Percentiles rank a stretch among this genome's conserved stretches.
These are phyloP conservation scores for Termitomyces sp. DNA, from an alignment of 768 basidiomycete genomes.

Conservation along the genomic window DNA sequence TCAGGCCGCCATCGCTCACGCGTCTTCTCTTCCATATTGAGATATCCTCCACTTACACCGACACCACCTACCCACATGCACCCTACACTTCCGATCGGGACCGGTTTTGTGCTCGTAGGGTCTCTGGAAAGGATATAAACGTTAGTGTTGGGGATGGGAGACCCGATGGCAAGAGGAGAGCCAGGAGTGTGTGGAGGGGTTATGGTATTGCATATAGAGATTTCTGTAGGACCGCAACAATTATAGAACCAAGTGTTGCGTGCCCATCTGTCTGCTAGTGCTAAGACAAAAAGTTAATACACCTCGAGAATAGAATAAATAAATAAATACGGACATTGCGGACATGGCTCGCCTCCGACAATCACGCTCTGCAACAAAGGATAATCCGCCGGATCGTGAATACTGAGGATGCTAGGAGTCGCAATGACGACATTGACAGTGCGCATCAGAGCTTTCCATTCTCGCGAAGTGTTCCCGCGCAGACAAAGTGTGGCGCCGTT, in stretches of 20 bases:
- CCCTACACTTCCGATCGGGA: constrained; percentile 31
- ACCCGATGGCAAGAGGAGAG: constrained; percentile 37
- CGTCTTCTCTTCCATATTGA: constrained; percentile 50
- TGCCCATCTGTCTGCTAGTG: constrained; percentile 39
- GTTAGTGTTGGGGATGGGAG: constrained; percentile 45
- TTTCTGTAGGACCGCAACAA: constrained; percentile 52
- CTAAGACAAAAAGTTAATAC: constrained; percentile 10
- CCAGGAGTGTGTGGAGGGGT: constrained; percentile 33
- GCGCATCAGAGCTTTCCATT: constrained; percentile 45
- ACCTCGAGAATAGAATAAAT: no score
- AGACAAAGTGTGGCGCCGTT: constrained; percentile 50
- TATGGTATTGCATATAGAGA: constrained; percentile 48
- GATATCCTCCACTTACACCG: constrained; percentile 51
- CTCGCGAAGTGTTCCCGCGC: constrained; percentile 42
- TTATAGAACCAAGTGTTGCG: constrained; percentile 36
- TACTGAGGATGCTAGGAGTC: constrained; percentile 44
- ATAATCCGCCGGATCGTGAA: constrained; percentile 44
- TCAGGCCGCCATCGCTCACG: constrained; percentile 44
- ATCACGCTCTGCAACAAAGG: constrained; percentile 43
- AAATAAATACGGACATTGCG: constrained; percentile 29
- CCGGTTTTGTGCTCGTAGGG: constrained; percentile 22
- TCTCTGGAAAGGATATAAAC: constrained; percentile 31
- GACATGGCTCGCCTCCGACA: constrained; percentile 48
- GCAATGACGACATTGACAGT: constrained; percentile 48
- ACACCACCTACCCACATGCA: constrained; percentile 61